Evolutionary conservation across 257 asterid genomes (phyloP).

Genomic region (Gentiana dahurica): DNA sequence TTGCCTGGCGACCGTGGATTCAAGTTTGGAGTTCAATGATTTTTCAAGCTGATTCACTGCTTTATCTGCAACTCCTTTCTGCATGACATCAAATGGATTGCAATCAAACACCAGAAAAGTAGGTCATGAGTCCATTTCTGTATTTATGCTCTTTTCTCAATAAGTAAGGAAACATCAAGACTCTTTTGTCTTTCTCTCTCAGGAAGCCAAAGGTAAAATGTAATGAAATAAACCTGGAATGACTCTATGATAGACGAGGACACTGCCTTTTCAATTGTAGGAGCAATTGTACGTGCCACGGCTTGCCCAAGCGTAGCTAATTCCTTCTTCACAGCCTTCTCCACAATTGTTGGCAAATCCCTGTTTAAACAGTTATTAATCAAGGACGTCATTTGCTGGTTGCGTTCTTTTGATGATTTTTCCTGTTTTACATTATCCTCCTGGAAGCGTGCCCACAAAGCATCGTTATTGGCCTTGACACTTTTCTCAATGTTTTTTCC

Average conservation of each 20-base stretch:
- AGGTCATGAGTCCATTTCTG: too few species aligned
- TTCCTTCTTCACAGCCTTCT: slow-evolving; percentile 76
- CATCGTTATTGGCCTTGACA: slow-evolving; percentile 71
- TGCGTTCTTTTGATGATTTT: slow-evolving; percentile 57
- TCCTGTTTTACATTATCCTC: slow-evolving; percentile 87
- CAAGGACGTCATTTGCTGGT: slow-evolving; percentile 49
- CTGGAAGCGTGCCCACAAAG: slow-evolving; percentile 80
- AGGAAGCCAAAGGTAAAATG: too few species aligned
- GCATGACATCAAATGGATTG: slow-evolving; percentile 26
- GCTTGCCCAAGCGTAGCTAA: slow-evolving; percentile 62
- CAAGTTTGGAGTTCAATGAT: slow-evolving; percentile 77
- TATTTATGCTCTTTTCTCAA: too few species aligned
- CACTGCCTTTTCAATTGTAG: slow-evolving; percentile 67
- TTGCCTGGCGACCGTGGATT: slow-evolving; percentile 71
- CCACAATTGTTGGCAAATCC: slow-evolving; percentile 67
- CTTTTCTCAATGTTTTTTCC: slow-evolving; percentile 75
- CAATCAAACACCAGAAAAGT: too few species aligned
- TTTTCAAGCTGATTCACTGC: slow-evolving; percentile 84
- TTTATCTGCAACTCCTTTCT: slow-evolving; percentile 97
- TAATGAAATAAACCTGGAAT: slow-evolving; percentile 57
- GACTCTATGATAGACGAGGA: slow-evolving; percentile 55
- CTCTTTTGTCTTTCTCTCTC: too few species aligned
- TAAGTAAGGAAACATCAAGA: too few species aligned
- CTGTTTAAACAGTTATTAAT: slow-evolving; percentile 62
- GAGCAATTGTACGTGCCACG: slow-evolving; percentile 59